These are phyloP conservation scores for Fennellomyces sp. DNA, from an alignment of 371 early-diverging fungal genomes.

Conservation along the genomic window DNA sequence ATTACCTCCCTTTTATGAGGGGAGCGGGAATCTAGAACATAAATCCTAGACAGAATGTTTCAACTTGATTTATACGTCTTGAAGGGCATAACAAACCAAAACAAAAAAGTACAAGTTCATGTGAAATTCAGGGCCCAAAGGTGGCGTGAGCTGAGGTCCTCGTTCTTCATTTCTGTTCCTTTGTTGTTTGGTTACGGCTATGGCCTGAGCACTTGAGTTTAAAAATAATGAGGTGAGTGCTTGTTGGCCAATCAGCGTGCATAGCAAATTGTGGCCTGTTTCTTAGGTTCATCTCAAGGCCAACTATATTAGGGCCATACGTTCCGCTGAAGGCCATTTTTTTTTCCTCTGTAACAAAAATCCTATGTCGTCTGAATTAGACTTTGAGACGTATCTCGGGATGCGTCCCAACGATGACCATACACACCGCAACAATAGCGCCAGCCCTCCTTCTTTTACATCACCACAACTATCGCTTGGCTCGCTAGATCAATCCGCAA, in stretches of 20 bases:
- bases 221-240: constrained; percentile 20
- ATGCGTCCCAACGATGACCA: constrained; percentile 10
- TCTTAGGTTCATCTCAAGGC: constrained; percentile 3
- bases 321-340: no score
- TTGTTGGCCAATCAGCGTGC: constrained; percentile 12
- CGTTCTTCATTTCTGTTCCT: background rate
- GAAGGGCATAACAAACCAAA: background rate
- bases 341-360: background rate
- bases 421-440: background rate
- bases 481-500: constrained; percentile 3
- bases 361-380: background rate
- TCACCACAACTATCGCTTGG: constrained; percentile 10
- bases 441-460: background rate
- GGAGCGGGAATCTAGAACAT: background rate
- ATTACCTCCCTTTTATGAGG: background rate
- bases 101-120: background rate
- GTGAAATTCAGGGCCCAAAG: constrained; percentile 6
- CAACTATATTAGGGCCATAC: background rate
- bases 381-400: constrained; percentile 12
- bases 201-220: constrained; percentile 17
- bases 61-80: no score
- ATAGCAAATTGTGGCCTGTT: constrained; percentile 18
- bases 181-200: background rate
- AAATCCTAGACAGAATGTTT: background rate
- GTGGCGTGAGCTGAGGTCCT: background rate